These are phyloP conservation scores for Colletotrichum sp. DNA, from an alignment of 2,329 filamentous ascomycete genomes.

Conservation along the genomic window DNA sequence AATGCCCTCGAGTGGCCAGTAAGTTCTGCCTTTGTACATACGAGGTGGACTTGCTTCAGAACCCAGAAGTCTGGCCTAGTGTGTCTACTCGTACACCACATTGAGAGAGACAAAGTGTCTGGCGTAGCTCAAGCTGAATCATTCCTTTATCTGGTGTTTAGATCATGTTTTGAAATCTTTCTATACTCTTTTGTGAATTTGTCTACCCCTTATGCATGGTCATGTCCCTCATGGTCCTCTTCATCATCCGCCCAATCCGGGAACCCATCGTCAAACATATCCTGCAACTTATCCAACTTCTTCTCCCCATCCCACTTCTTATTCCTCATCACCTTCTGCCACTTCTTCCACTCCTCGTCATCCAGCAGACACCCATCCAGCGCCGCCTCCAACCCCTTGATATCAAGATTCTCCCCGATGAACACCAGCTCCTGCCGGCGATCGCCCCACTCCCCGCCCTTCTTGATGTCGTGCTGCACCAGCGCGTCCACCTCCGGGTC, in stretches of 20 bases:
- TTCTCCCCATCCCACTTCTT: constrained; percentile 36
- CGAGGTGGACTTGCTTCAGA: too few relatives aligned
- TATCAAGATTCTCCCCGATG: constrained; percentile 70
- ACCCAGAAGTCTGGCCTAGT: too few relatives aligned
- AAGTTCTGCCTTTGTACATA: too few relatives aligned
- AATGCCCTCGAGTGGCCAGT: fast-evolving
- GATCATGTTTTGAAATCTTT: not conserved
- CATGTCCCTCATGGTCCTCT: constrained; percentile 34
- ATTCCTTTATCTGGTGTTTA: too few relatives aligned
- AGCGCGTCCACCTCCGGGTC: constrained; percentile 53
- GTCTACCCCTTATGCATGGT: constrained; percentile 17
- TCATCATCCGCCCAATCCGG: constrained; percentile 57
- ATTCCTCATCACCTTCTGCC: constrained; percentile 58
- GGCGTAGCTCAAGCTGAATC: too few relatives aligned
- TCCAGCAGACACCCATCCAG: constrained; percentile 67
- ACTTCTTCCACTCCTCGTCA: constrained; percentile 61
- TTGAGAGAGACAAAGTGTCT: too few relatives aligned
- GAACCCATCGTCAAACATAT: constrained; percentile 64
- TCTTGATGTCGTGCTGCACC: constrained; percentile 53
- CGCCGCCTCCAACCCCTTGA: constrained; percentile 51
- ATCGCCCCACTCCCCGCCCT: constrained; percentile 70
- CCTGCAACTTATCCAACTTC: constrained; percentile 50
- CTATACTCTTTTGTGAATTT: not conserved
- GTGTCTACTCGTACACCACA: too few relatives aligned
- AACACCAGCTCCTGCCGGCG: constrained; percentile 76